These are phyloP conservation scores for Krasilnikovozyma curviuscula DNA, from an alignment of 768 basidiomycete genomes.

Conservation along the genomic window DNA sequence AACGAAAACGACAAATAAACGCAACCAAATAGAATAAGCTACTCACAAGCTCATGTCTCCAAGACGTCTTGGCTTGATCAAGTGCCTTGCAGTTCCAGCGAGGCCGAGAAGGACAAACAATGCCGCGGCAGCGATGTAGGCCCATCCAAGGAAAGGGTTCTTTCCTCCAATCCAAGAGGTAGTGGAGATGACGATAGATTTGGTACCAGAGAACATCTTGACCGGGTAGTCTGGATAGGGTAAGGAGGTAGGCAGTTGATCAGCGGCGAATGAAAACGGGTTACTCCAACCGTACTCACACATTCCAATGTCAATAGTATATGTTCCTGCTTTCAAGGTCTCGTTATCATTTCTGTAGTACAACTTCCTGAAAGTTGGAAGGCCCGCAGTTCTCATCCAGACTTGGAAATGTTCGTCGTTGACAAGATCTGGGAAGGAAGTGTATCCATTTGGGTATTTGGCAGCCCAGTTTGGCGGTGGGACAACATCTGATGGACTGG, in stretches of 20 bases:
- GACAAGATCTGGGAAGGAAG: slow-evolving; percentile 45
- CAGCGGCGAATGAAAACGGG: background rate
- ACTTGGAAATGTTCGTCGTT: slow-evolving; percentile 88
- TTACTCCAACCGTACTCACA: slow-evolving; percentile 38
- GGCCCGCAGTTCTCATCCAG: slow-evolving; percentile 96
- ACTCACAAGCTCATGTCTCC: slow-evolving; percentile 26
- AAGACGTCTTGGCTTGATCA: slow-evolving; percentile 59
- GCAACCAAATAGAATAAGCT: too few relatives aligned
- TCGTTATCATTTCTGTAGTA: slow-evolving; percentile 76
- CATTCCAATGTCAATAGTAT: slow-evolving; percentile 54
- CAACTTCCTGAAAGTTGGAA: slow-evolving; percentile 91
- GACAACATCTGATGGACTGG: slow-evolving; percentile 42
- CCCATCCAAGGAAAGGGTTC: slow-evolving; percentile 96
- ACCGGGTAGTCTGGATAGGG: slow-evolving; percentile 70
- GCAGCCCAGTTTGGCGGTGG: slow-evolving; percentile 84
- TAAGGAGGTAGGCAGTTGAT: background rate
- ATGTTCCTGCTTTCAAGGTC: slow-evolving; percentile 49
- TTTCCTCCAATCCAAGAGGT: slow-evolving; percentile 98
- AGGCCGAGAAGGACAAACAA: slow-evolving; percentile 76
- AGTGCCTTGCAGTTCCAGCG: slow-evolving; percentile 71
- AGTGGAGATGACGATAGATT: slow-evolving; percentile 89
- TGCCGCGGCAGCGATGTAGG: slow-evolving; percentile 73
- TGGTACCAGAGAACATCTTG: slow-evolving; percentile 72
- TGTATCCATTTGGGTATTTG: slow-evolving; percentile 58
- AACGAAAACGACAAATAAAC: too few relatives aligned